Evolutionary conservation across 23 red algal species (phyloP).

Genomic region (Rhodosorus marinus): DNA sequence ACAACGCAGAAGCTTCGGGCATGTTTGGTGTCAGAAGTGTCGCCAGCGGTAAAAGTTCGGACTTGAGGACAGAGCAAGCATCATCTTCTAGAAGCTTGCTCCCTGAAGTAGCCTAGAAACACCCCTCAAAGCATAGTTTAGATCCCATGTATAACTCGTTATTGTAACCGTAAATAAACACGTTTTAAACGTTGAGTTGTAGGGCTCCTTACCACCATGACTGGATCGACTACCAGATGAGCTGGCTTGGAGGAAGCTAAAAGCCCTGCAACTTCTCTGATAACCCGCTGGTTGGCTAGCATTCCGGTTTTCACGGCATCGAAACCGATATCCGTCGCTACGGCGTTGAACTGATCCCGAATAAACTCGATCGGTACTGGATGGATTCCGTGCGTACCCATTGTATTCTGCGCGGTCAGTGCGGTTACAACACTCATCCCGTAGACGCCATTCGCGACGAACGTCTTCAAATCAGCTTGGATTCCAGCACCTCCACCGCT

Average conservation of each 20-base stretch:
- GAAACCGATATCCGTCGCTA: conserved; percentile 46
- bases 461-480: conserved; percentile 90
- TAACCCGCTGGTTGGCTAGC: conserved; percentile 28
- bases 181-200: no score
- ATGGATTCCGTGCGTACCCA: conserved; percentile 50
- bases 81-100: not conserved
- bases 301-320: conserved; percentile 85
- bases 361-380: conserved; percentile 24
- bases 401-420: conserved; percentile 89
- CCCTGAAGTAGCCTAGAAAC: conserved; percentile 2
- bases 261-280: conserved; percentile 11
- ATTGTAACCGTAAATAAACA: no score
- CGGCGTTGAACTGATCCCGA: conserved; percentile 39
- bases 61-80: conserved; percentile 17
- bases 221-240: conserved; percentile 26
- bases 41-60: conserved; percentile 33
- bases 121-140: no score
- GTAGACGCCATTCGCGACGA: conserved; percentile 73
- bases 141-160: no score
- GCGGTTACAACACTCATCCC: conserved; percentile 82
- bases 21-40: conserved; percentile 83
- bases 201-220: conserved; percentile 68
- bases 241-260: conserved; percentile 5
- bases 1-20: conserved; percentile 45
- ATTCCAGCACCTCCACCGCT: conserved; percentile 87